These are phyloP conservation scores for Ophiostoma novo-ulmi DNA, from an alignment of 2,329 filamentous ascomycete genomes.

Conservation along the genomic window DNA sequence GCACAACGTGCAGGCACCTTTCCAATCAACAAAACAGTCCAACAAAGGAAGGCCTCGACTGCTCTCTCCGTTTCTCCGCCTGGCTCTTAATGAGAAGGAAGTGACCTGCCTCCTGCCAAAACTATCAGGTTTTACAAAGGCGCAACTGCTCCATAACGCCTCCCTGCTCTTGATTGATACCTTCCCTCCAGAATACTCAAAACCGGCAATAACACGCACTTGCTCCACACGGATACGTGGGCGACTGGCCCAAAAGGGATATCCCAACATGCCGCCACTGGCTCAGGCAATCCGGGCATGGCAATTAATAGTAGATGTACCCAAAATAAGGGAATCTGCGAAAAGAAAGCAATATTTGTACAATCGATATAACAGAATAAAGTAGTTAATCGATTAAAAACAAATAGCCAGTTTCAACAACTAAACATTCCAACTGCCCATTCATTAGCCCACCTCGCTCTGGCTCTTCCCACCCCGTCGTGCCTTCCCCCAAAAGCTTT, in stretches of 20 bases:
- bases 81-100: background rate
- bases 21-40: conserved; percentile 15
- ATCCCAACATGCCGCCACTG: conserved; percentile 24
- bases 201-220: conserved; percentile 3
- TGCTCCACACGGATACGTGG: conserved; percentile 17
- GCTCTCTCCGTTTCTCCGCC: conserved; percentile 17
- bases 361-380: background rate
- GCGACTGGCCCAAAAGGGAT: conserved; percentile 17
- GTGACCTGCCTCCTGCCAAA: background rate
- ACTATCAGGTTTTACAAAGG: background rate
- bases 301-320: background rate
- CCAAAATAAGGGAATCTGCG: background rate
- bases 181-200: conserved; percentile 11
- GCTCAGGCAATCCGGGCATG: conserved; percentile 13
- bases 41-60: conserved; percentile 16
- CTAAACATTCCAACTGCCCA: conserved; percentile 15
- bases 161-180: background rate
- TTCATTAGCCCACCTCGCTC: conserved; percentile 21
- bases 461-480: conserved; percentile 15
- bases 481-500: conserved; percentile 20
- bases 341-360: background rate
- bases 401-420: background rate
- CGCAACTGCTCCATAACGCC: background rate
- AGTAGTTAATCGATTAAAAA: background rate
- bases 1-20: background rate